phyloP scores from a whole-genome alignment of 371 early-diverging fungal genomes.

The Enterocytospora artemiae region DNA sequence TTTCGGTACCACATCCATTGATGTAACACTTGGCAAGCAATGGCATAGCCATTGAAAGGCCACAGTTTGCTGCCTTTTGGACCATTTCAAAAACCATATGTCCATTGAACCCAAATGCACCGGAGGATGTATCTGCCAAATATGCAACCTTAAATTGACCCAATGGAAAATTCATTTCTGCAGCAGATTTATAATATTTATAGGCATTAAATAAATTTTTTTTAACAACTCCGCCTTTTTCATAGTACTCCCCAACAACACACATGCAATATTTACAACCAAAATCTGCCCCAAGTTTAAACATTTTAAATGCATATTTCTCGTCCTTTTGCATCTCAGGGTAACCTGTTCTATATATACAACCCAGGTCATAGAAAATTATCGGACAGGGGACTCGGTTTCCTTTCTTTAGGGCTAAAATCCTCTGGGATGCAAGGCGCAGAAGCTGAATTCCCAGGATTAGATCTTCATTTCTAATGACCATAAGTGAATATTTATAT shows the following conservation, averaged over 20 bases:
- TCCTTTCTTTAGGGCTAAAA: constrained; percentile 7
- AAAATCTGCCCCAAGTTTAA: constrained; percentile 46
- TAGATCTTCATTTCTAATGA: constrained; percentile 49
- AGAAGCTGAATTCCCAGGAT: constrained; percentile 51
- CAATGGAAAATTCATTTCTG: constrained; percentile 47
- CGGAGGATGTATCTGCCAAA: neutral
- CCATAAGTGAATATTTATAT: constrained; percentile 53
- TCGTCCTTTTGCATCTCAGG: constrained; percentile 38
- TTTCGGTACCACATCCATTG: constrained; percentile 24
- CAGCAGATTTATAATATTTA: constrained; percentile 50
- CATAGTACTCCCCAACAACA: constrained; percentile 45
- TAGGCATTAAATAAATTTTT: constrained; percentile 26
- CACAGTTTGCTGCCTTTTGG: constrained; percentile 35
- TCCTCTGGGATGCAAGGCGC: constrained; percentile 47
- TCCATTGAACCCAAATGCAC: constrained; percentile 1
- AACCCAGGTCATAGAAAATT: constrained; percentile 51
- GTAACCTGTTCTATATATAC: constrained; percentile 31
- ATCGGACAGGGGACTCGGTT: neutral
- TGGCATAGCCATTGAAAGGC: constrained; percentile 34
- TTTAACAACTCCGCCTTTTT: constrained; percentile 39
- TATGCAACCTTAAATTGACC: constrained; percentile 38
- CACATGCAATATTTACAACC: constrained; percentile 53
- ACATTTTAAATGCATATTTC: constrained; percentile 50
- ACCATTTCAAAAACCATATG: constrained; percentile 31
- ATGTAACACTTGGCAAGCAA: constrained; percentile 39